Base-by-base conservation (phyloP, 2,329 filamentous ascomycete species). In the Didymella exigua region DNA sequence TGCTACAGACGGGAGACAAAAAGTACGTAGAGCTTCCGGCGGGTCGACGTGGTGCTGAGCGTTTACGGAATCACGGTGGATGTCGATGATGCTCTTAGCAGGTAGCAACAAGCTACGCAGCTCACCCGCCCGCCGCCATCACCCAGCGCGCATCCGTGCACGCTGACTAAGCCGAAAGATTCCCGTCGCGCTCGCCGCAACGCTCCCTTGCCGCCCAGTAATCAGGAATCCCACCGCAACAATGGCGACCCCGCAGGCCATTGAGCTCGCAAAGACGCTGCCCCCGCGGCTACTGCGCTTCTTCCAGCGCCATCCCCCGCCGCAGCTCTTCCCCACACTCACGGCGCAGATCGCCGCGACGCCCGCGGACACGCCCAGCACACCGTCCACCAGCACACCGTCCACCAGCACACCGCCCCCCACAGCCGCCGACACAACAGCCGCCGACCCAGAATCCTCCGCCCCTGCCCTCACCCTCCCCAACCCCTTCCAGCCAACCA, bases 251-350 rank as follows among this genome's bases (percentile, higher is more conserved):
- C 65, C 67, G 33, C 63, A 72, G 31, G 74, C 77, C 59, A 71
- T 83, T 53, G 70, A 76, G 54, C 81, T 91, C 54, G 89, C 89
- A 57, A 85, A 87, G 76, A 81, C 84, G 62, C 86, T 98, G 34
- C 95, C 92, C 8, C 81, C 85, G 49, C 88, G 88, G 34, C 85
- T 99, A 40, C 85, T 89, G 71, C 86, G 87, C 69, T 97, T 99
- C 84, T 89, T 99, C 77, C 89, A 89, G 53, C 89, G 90, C 62
- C 97, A 93, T 76, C 95, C 95, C 36, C 92, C 93, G 23, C 42
- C 83, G 70, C 72, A 72, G 66, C 66, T 84, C 75, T 61, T 80
- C 73, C 74, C 63, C 70, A 58, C 47, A 40, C 49, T 68, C 62
- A 59, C 61, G 49, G 49, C 65, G 26, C 44, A 44, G 11, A 57